These are phyloP conservation scores for Casuarina cunninghamiana DNA, from an alignment of 306 rosid genomes.

Conservation along the genomic window DNA sequence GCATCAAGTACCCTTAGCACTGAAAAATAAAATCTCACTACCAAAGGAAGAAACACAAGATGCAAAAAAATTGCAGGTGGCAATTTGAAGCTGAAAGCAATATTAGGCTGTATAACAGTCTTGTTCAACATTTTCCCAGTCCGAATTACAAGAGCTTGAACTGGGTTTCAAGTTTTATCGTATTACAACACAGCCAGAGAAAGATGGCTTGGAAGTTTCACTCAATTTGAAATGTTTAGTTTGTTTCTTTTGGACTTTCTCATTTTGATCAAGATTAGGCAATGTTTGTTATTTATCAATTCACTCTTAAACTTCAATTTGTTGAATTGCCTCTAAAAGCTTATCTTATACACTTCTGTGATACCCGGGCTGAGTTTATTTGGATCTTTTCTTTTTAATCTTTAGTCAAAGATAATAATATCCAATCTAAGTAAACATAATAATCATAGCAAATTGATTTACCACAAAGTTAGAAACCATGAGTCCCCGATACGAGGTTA, in stretches of 20 bases:
- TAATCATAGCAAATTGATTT: not conserved
- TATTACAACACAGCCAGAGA: not conserved
- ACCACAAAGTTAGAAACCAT: not conserved
- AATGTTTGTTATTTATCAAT: not conserved
- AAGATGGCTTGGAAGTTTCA: slow-evolving; percentile 11
- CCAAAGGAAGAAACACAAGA: not conserved
- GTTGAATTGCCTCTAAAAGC: not conserved
- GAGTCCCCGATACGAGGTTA: not conserved
- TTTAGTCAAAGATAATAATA: too few relatives aligned
- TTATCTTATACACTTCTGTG: too few relatives aligned
- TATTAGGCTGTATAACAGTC: not conserved
- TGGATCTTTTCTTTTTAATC: not conserved
- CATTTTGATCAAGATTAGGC: not conserved
- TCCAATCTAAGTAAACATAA: not conserved
- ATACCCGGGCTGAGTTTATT: too few relatives aligned
- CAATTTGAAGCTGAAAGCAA: not conserved
- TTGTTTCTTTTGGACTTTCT: not conserved
- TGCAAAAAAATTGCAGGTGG: not conserved
- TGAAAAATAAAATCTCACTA: too few relatives aligned
- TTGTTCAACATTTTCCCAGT: not conserved
- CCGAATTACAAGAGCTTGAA: not conserved
- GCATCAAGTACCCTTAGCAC: not conserved
- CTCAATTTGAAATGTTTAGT: not conserved
- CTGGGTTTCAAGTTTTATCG: not conserved
- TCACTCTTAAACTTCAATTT: not conserved